These are phyloP conservation scores for Penicillium soppii DNA, from an alignment of 495 filamentous ascomycete genomes.

Conservation along the genomic window DNA sequence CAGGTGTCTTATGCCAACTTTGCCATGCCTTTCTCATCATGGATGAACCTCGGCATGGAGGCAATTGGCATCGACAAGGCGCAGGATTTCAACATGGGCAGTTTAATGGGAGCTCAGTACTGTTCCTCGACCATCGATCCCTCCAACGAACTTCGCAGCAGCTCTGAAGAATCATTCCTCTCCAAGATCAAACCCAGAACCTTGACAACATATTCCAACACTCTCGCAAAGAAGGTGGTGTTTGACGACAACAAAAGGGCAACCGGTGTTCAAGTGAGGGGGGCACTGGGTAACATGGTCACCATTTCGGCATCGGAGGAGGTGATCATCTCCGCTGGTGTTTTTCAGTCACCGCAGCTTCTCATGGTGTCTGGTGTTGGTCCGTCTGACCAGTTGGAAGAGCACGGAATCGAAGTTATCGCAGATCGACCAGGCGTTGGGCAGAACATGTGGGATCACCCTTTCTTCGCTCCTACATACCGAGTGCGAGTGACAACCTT, in stretches of 20 bases:
- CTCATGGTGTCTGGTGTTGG: conserved; percentile 52
- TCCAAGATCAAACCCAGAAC: conserved; percentile 2
- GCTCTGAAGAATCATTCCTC: conserved; percentile 38
- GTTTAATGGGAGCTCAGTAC: conserved; percentile 40
- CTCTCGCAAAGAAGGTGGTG: conserved; percentile 1
- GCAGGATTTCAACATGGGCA: conserved; percentile 42
- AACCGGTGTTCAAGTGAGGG: conserved; percentile 10
- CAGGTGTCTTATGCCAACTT: conserved; percentile 53
- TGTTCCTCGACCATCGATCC: conserved; percentile 40
- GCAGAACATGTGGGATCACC: conserved; percentile 46
- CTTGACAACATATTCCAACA: not conserved
- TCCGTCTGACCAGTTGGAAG: conserved; percentile 26
- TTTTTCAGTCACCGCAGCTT: conserved; percentile 34
- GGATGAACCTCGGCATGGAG: conserved; percentile 32
- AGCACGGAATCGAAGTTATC: conserved; percentile 37
- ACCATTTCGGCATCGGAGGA: conserved; percentile 39
- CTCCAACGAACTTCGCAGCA: conserved; percentile 31
- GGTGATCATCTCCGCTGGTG: conserved; percentile 43
- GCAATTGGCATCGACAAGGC: conserved; percentile 38
- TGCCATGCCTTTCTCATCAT: conserved; percentile 42
- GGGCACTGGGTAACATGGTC: conserved; percentile 26
- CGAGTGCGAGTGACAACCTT: conserved; percentile 23
- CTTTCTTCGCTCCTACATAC: conserved; percentile 23
- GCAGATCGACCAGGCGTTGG: conserved; percentile 46
- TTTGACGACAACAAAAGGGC: conserved; percentile 5